Evolutionary conservation across 2,329 filamentous ascomycete genomes (phyloP), one percentile per base, ranked within the genome.

Genomic region (Ascochyta koolunga): DNA sequence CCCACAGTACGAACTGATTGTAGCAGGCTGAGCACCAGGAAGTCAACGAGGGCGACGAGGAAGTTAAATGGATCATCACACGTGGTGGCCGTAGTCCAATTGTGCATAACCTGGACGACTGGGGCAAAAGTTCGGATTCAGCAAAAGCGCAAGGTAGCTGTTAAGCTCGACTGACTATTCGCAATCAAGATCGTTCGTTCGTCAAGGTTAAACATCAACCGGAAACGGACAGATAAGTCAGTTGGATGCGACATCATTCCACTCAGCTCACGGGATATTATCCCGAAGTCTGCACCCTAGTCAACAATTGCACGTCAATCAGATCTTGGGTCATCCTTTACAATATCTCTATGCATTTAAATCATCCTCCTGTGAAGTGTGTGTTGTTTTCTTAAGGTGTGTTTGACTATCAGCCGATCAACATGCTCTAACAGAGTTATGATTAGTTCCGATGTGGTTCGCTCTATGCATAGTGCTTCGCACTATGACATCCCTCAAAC

Each of bases 51-150:
- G 81, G 82, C 1, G 83, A 86, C 37, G 80, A 83, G 27, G 84
- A 88, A 40, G 76, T 88, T 2, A 81, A 85, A 32, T 89, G 87
- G 85, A 81, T 89, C 10, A 81, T 90, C 38, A 84, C 86, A 5
- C 80, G 87, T 19, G 85, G 82, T 60, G 88, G 87, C 0, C 69
- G 81, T 2, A 78, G 79, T 50, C 87, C 87, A 0, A 79, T 85
- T 1, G 85, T 88, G 5, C 84, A 85, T 22, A 85, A 87, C 64
- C 62, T 90, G 50, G 79, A 81, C 10, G 84, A 82, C 19, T 90
- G 87, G 87, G 83, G 83, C 11, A 69, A 69, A 51, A 66, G 65
- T 53, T 61, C 62, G 39, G 54, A 58, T 31, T 39, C 50, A 27
- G 16, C 25, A 18, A 39, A 39, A 25, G 35, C 10, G 8, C 27